These are phyloP conservation scores for Neofusicoccum umdonicola DNA, from an alignment of 2,329 filamentous ascomycete genomes.

Conservation along the genomic window DNA sequence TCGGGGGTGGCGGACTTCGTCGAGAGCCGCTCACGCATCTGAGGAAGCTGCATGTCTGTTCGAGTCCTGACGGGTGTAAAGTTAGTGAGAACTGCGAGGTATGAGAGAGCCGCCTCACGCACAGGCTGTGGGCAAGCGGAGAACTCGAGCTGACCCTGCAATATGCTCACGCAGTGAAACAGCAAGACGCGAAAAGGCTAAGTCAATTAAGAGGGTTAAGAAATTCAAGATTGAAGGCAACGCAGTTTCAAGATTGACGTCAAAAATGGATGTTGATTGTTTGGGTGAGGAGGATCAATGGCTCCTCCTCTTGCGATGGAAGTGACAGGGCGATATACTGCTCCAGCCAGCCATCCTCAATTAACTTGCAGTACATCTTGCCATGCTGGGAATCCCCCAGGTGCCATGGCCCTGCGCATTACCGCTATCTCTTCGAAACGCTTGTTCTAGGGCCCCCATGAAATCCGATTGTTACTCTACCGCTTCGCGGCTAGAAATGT, in stretches of 20 bases:
- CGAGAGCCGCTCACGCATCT: background rate
- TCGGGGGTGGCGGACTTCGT: background rate
- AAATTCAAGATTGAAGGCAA: background rate
- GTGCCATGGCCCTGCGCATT: background rate
- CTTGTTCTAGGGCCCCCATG: background rate
- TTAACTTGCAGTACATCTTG: background rate
- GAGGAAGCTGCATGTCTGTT: background rate
- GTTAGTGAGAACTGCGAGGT: background rate
- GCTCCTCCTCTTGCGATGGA: background rate
- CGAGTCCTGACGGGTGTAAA: background rate
- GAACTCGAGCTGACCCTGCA: too few relatives aligned
- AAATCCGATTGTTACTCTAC: background rate
- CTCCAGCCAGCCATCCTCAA: conserved; percentile 2
- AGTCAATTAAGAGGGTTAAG: background rate
- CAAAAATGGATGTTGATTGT: background rate
- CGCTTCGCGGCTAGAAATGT: conserved; percentile 1
- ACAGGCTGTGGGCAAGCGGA: background rate
- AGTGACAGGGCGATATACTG: background rate
- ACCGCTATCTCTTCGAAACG: conserved; percentile 10
- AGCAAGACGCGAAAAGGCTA: background rate
- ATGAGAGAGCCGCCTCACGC: background rate
- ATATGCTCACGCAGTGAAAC: too few relatives aligned
- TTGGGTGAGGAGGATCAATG: background rate
- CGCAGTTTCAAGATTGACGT: background rate
- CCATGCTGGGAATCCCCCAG: background rate